These are phyloP conservation scores for Glonium stellatum DNA, from an alignment of 495 filamentous ascomycete genomes.

Conservation along the genomic window DNA sequence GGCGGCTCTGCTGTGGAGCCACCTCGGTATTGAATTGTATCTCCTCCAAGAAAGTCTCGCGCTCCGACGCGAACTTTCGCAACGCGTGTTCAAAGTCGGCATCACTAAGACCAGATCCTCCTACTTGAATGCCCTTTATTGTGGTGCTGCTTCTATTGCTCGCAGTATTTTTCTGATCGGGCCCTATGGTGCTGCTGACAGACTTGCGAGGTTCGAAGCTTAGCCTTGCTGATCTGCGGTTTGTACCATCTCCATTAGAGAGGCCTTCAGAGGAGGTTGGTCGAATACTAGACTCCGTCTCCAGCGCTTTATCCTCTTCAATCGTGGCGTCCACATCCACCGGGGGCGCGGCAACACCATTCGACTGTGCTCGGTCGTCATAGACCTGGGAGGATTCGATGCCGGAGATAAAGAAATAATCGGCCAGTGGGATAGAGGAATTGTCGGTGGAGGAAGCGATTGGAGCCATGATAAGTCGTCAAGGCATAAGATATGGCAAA, in stretches of 20 bases:
- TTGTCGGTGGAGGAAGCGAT: constrained; percentile 25
- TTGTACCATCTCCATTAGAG: constrained; percentile 56
- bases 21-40: constrained; percentile 83
- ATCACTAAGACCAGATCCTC: constrained; percentile 42
- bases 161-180: constrained; percentile 52
- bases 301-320: constrained; percentile 58
- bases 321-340: constrained; percentile 67
- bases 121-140: constrained; percentile 53
- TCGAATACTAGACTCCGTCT: constrained; percentile 40
- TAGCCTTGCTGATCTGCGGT: constrained; percentile 54
- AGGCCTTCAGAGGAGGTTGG: constrained; percentile 45
- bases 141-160: constrained; percentile 82
- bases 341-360: constrained; percentile 31
- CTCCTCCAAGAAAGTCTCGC: constrained; percentile 90
- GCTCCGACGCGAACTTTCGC: constrained; percentile 86
- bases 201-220: constrained; percentile 59
- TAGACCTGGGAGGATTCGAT: constrained; percentile 61
- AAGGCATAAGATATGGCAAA: constrained; percentile 19
- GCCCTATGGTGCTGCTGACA: constrained; percentile 54
- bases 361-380: constrained; percentile 46
- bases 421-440: constrained; percentile 76
- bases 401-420: constrained; percentile 98
- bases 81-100: constrained; percentile 91
- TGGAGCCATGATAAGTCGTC: constrained; percentile 27
- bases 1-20: constrained; percentile 56